These are phyloP conservation scores for Pseudogymnoascus pannorum DNA, from an alignment of 2,329 filamentous ascomycete genomes.

Conservation along the genomic window DNA sequence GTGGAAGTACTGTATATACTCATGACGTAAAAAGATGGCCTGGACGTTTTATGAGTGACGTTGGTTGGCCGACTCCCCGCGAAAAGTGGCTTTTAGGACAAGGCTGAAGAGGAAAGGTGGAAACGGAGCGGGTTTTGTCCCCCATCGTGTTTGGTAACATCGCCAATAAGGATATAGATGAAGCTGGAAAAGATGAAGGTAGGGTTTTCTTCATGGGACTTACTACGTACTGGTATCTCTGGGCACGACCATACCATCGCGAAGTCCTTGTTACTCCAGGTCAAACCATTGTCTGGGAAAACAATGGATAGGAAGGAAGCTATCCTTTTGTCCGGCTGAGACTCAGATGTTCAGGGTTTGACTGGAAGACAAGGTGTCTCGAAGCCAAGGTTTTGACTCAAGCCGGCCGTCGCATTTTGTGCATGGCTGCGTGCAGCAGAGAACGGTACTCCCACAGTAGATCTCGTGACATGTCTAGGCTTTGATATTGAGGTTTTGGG, in stretches of 20 bases:
- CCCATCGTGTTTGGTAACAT: not conserved
- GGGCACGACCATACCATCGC: not conserved
- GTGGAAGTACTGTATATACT: not conserved
- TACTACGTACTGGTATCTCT: not conserved
- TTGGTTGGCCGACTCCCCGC: slow-evolving; percentile 6
- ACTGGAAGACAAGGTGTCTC: not conserved
- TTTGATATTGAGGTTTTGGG: not conserved
- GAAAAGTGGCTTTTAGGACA: slow-evolving; percentile 4
- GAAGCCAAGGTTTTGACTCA: not conserved
- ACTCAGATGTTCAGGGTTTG: not conserved
- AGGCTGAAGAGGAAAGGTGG: slow-evolving; percentile 4
- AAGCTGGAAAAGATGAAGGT: not conserved
- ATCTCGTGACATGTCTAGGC: not conserved
- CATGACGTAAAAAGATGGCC: slow-evolving; percentile 6
- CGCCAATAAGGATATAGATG: slow-evolving; percentile 2
- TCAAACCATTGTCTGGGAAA: not conserved
- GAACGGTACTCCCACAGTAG: not conserved
- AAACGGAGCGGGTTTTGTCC: not conserved
- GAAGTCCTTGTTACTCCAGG: not conserved
- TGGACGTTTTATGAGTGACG: slow-evolving; percentile 2
- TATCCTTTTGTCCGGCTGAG: not conserved
- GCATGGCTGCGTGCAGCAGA: not conserved
- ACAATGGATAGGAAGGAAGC: not conserved
- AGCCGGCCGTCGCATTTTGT: not conserved
- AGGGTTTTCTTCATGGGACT: not conserved